Evolutionary conservation across 2,329 filamentous ascomycete genomes (phyloP).

Genomic region (Apiospora marii): DNA sequence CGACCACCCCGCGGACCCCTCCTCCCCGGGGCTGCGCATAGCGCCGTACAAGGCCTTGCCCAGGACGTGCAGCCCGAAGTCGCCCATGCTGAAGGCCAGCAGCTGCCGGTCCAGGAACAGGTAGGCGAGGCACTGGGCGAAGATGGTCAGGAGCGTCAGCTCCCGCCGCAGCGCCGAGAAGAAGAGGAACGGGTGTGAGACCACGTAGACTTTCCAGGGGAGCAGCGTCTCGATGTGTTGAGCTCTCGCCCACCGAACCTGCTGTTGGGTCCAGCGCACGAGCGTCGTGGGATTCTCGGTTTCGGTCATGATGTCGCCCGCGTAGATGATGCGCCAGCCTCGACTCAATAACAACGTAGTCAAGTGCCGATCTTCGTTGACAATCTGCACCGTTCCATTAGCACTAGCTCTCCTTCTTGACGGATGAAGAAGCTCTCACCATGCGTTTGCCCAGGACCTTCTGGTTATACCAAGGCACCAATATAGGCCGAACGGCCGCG

Average conservation of each 20-base stretch:
- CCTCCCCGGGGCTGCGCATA: conserved; percentile 33
- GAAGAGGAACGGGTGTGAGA: conserved; percentile 45
- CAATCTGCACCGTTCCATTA: conserved; percentile 22
- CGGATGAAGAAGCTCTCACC: conserved; percentile 28
- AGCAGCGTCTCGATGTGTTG: conserved; percentile 46
- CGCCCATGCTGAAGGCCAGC: conserved; percentile 39
- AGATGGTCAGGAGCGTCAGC: conserved; percentile 38
- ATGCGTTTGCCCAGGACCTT: conserved; percentile 44
- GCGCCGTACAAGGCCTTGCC: conserved; percentile 42
- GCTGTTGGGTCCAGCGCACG: conserved; percentile 45
- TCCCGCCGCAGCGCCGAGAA: conserved; percentile 43
- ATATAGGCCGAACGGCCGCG: conserved; percentile 39
- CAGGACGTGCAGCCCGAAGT: conserved; percentile 39
- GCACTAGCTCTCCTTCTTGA: background rate
- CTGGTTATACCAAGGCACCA: conserved; percentile 47
- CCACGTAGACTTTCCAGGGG: conserved; percentile 44
- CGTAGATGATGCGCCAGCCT: conserved; percentile 45
- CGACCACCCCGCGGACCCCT: conserved; percentile 36
- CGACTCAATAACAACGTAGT: conserved; percentile 45
- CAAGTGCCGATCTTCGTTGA: conserved; percentile 49
- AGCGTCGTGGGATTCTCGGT: conserved; percentile 47
- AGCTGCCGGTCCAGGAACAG: conserved; percentile 37
- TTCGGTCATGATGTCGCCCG: conserved; percentile 42
- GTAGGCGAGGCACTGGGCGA: conserved; percentile 41
- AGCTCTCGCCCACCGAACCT: conserved; percentile 47